Conservation (phyloP, 306 rosid genomes). For the Begonia masoniana region DNA sequence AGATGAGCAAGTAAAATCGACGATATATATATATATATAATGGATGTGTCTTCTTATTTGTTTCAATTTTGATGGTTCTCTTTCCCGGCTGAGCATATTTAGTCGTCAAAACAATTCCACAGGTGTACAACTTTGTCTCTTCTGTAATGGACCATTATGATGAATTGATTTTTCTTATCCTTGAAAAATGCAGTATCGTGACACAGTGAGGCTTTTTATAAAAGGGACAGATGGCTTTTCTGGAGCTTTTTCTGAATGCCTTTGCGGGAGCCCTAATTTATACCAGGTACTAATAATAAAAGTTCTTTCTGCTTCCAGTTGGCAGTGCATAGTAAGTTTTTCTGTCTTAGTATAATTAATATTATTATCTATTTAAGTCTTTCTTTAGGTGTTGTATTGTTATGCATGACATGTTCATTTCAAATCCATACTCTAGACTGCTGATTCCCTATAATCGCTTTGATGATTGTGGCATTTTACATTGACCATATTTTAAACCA, state of each 20-base stretch:
- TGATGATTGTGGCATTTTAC: no score
- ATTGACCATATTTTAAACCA: constrained; percentile 12
- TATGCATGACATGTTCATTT: neutral
- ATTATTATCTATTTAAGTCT: neutral
- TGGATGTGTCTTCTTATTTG: no score
- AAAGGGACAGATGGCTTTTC: constrained; percentile 92
- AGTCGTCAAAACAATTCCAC: no score
- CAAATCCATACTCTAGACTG: no score
- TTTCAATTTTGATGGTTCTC: no score
- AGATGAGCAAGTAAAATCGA: no score
- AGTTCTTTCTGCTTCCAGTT: constrained; percentile 5
- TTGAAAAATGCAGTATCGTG: constrained; percentile 58
- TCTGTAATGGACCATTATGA: no score
- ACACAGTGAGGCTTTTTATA: constrained; percentile 78
- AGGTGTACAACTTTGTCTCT: no score
- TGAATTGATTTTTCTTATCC: no score
- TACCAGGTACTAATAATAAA: constrained; percentile 52
- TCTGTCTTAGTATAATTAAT: neutral
- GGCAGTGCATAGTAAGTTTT: neutral
- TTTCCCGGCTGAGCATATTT: no score
- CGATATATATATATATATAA: no score
- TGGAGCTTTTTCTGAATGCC: constrained; percentile 87
- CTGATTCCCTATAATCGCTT: no score
- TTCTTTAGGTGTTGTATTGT: neutral
- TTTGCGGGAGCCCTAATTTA: constrained; percentile 91